Base-by-base conservation (phyloP, 768 basidiomycete genomes). In the Serendipita sp. region DNA sequence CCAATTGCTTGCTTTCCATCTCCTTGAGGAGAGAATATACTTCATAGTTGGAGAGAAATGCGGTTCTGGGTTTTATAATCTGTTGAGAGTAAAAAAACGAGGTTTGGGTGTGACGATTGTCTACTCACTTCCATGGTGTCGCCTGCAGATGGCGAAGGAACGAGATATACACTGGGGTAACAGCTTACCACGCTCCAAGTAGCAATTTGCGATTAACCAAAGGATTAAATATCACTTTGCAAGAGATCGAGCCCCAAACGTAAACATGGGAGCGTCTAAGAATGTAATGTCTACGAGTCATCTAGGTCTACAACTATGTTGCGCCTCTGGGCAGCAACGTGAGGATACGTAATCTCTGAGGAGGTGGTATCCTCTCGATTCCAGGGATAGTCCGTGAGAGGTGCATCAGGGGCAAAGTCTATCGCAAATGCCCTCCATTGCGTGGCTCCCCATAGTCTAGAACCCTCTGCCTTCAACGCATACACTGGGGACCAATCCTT, bases 21-120 rank as follows among this genome's bases (percentile, higher is more conserved):
- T 87, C 82, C 33, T 83, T 81, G 62, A 96, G 80, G 63, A 93
- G 80, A 16, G 79, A 70, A 52, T 94, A 76, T 66, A 96, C 92
- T 73, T 97, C 94, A 69, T 78, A 83, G 74, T 96, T 95, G 36
- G 91, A 87, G 15, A 97, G 80, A 63, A 95, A 82, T n/a, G 89
- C 83, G 15, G 87, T 77, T 62, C 87, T 81, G 10, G 83, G 70
- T 66, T 86, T 83, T 64, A 90, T 69, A 29, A 89, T 81, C 87
- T 90, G 23, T 23, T 23, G 63, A 10, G 23, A 43, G 11, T 11
- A 45, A 45, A 11, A 18, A 45, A 18, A 45, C 44, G 44, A 18
- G 44, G 13, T 11, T 45, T 45, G 13, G 11, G n/a, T 18, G n/a
- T 45, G 44, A 18, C 44, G 44, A 11, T 18, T 45, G 13, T 45